Conservation (phyloP, 2,329 filamentous ascomycete species). For the Fusarium euwallaceae region DNA sequence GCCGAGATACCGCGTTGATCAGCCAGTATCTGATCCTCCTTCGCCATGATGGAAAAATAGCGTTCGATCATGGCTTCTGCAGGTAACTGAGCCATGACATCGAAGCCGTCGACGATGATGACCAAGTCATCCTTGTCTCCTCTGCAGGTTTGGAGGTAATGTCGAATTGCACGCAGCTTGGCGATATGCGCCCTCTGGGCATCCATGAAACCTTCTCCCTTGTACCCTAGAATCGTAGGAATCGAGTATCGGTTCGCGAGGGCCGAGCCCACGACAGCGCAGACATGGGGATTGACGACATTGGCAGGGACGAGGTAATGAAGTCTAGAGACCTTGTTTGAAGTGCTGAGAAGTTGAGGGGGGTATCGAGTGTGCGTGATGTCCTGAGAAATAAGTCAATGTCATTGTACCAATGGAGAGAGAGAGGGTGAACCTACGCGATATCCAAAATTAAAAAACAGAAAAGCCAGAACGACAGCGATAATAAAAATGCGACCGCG, state of each 20-base stretch:
- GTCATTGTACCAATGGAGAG: fast-evolving
- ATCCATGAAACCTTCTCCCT: conserved; percentile 33
- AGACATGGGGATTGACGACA: conserved; percentile 24
- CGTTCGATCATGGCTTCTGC: conserved; percentile 40
- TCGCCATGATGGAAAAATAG: conserved; percentile 33
- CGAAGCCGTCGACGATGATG: conserved; percentile 41
- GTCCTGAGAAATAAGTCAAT: neutral
- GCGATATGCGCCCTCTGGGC: conserved; percentile 36
- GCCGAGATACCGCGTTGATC: conserved; percentile 35
- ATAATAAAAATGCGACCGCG: conserved; percentile 16
- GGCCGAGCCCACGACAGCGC: conserved; percentile 35
- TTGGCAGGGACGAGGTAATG: conserved; percentile 42
- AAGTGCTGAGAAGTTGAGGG: conserved; percentile 4
- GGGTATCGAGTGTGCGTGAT: neutral
- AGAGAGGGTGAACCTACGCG: neutral
- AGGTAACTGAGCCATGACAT: conserved; percentile 43
- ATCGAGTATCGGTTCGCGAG: conserved; percentile 43
- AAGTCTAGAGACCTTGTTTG: conserved; percentile 17
- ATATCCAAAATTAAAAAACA: conserved; percentile 15
- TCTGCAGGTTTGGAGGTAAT: conserved; percentile 26
- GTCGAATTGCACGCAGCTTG: conserved; percentile 31
- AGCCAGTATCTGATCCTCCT: conserved; percentile 34
- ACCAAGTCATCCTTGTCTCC: conserved; percentile 36
- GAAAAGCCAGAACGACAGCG: conserved; percentile 5
- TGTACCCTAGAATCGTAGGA: conserved; percentile 38